phyloP scores from a whole-genome alignment of 2,329 filamentous ascomycete genomes.

The Gremmenia infestans region DNA sequence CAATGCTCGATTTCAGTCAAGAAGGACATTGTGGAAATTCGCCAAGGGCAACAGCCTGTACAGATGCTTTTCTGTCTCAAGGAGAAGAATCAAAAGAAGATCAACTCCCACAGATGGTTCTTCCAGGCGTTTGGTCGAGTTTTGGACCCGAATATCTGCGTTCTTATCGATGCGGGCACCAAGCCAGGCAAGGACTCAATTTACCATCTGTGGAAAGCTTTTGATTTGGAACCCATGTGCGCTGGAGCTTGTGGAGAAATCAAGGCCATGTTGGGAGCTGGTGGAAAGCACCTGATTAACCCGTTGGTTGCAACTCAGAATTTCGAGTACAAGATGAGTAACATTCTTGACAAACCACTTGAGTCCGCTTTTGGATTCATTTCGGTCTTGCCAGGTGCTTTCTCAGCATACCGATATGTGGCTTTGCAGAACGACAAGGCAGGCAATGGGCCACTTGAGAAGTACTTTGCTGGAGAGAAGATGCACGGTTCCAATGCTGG shows the following conservation, averaged over 20 bases:
- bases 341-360: constrained; percentile 95
- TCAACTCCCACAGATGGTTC: constrained; percentile 99
- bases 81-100: constrained; percentile 99
- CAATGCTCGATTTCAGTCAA: constrained; percentile 86
- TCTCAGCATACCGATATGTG: constrained; percentile 95
- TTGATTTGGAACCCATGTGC: constrained; percentile 96
- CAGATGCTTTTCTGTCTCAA: constrained; percentile 98
- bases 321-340: constrained; percentile 99
- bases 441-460: constrained; percentile 84
- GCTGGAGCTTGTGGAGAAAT: constrained; percentile 97
- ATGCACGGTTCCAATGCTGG: constrained; percentile 84
- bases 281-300: constrained; percentile 84
- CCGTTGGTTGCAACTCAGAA: constrained; percentile 95
- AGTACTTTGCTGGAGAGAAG: constrained; percentile 96
- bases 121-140: constrained; percentile 94
- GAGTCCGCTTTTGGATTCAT: constrained; percentile 99
- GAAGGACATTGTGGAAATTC: constrained; percentile 79
- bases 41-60: constrained; percentile 82
- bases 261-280: constrained; percentile 88
- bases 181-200: constrained; percentile 91
- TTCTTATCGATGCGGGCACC: constrained; percentile 92
- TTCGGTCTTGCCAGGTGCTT: constrained; percentile 90
- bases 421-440: constrained; percentile 96
- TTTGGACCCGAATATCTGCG: constrained; percentile 92
- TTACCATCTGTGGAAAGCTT: constrained; percentile 98